These are phyloP conservation scores for Pseudoscleropodium purum DNA, from an alignment of 225 moss, liverwort and hornwort genomes.

Conservation along the genomic window DNA sequence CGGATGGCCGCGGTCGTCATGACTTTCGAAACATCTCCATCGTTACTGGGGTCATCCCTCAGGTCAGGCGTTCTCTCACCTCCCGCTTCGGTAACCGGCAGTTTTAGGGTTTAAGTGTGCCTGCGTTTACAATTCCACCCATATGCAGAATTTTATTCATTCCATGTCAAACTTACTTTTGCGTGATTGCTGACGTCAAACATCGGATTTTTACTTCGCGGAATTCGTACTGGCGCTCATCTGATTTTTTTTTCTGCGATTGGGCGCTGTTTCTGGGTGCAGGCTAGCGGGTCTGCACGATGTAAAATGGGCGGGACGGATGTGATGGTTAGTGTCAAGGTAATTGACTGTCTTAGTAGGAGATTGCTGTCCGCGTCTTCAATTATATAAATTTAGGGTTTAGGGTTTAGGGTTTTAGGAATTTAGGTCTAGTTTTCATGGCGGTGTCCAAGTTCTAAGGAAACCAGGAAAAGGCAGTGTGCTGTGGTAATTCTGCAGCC, in stretches of 20 bases:
- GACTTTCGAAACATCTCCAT: slow-evolving; percentile 70
- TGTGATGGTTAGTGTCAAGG: slow-evolving; percentile 90
- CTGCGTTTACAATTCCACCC: neutral
- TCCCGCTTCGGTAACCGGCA: neutral
- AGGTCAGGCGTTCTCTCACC: slow-evolving; percentile 23
- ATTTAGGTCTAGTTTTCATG: neutral
- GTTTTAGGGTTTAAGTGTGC: neutral
- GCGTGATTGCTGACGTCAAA: neutral
- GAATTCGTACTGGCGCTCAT: neutral
- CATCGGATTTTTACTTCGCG: neutral
- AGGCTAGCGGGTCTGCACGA: slow-evolving; percentile 90
- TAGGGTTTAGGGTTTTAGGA: neutral
- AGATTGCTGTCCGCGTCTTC: neutral
- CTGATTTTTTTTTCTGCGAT: neutral
- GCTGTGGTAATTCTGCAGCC: neutral
- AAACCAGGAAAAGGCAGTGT: neutral
- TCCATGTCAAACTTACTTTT: neutral
- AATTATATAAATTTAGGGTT: neutral
- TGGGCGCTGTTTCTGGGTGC: neutral
- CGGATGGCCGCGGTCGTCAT: slow-evolving; percentile 81
- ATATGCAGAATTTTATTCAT: neutral
- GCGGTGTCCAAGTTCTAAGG: neutral
- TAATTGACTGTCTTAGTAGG: neutral
- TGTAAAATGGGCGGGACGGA: slow-evolving; percentile 75
- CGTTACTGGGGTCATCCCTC: slow-evolving; percentile 66